phyloP scores from a whole-genome alignment of 2,329 filamentous ascomycete species.

The Rhynchosporium secalis region DNA sequence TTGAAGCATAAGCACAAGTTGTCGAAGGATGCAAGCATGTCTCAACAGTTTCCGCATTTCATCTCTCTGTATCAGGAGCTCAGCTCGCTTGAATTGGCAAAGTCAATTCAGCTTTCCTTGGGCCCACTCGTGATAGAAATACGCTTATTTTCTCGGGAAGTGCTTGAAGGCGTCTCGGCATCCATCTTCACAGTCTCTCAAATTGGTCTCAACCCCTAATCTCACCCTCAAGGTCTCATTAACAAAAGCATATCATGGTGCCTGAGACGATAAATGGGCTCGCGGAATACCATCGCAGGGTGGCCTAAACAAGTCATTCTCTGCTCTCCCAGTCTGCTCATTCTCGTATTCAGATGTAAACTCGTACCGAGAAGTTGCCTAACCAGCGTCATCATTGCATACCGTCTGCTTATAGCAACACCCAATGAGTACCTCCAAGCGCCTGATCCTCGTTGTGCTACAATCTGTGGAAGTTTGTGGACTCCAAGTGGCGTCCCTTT shows the following conservation, averaged over 20 bases:
- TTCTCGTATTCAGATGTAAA: background rate
- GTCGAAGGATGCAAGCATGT: background rate
- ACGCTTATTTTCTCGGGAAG: no score
- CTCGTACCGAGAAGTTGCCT: no score
- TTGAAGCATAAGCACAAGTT: background rate
- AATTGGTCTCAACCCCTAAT: no score
- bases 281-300: background rate
- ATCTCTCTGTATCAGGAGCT: no score
- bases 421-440: background rate
- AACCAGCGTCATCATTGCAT: background rate
- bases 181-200: background rate
- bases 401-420: background rate
- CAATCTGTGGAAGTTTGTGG: background rate
- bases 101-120: no score
- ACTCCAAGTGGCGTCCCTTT: conserved; percentile 4
- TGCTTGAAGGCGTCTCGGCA: background rate
- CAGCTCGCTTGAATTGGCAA: no score
- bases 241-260: background rate
- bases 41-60: background rate
- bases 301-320: background rate
- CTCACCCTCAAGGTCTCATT: background rate
- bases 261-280: background rate
- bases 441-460: background rate
- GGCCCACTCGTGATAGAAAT: no score
- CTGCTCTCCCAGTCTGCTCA: background rate